A percentile compares a stretch with the other conserved stretches of the same genome.
Evolutionary conservation across 768 basidiomycete genomes (phyloP).

Genomic region (Collybiopsis confluens): DNA sequence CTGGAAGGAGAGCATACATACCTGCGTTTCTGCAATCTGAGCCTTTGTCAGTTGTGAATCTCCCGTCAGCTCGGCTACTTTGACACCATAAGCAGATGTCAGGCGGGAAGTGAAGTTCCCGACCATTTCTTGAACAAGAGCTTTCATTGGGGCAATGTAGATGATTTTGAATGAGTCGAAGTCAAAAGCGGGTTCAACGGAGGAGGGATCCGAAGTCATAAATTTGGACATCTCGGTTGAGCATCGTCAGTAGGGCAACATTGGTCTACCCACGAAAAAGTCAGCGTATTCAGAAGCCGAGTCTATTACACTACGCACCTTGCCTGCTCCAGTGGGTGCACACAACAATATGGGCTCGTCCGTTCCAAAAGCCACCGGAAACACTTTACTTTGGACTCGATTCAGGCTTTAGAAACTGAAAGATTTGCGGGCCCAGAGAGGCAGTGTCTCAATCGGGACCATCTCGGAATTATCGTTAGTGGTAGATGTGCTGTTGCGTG

Average conservation of each 20-base stretch:
- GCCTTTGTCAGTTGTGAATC: conserved; percentile 98
- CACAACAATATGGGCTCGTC: conserved; percentile 95
- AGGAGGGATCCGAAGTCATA: conserved; percentile 81
- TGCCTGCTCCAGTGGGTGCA: conserved; percentile 97
- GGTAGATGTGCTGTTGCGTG: conserved; percentile 35
- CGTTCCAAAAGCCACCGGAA: conserved; percentile 87
- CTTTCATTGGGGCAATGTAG: conserved; percentile 99
- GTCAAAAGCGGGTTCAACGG: conserved; percentile 21
- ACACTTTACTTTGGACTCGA: conserved; percentile 90
- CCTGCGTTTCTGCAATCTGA: conserved; percentile 81
- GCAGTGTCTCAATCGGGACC: conserved; percentile 69
- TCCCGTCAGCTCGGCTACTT: conserved; percentile 93
- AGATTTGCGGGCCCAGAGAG: conserved; percentile 83
- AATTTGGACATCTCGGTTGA: conserved; percentile 88
- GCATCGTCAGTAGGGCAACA: conserved; percentile 92
- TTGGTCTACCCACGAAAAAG: conserved; percentile 66
- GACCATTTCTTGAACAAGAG: conserved; percentile 98
- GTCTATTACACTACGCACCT: conserved; percentile 51
- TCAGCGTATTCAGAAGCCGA: conserved; percentile 7
- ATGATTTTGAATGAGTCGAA: conserved; percentile 93
- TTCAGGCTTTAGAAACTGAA: conserved; percentile 86
- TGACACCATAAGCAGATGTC: conserved; percentile 57
- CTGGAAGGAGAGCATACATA: too few species aligned
- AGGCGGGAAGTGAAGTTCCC: conserved; percentile 87
- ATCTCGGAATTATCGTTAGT: conserved; percentile 53